Percentiles rank a stretch among this genome's conserved stretches.
phyloP scores from a whole-genome alignment of 352 stramenopile species.

The Thraustotheca clavata region DNA sequence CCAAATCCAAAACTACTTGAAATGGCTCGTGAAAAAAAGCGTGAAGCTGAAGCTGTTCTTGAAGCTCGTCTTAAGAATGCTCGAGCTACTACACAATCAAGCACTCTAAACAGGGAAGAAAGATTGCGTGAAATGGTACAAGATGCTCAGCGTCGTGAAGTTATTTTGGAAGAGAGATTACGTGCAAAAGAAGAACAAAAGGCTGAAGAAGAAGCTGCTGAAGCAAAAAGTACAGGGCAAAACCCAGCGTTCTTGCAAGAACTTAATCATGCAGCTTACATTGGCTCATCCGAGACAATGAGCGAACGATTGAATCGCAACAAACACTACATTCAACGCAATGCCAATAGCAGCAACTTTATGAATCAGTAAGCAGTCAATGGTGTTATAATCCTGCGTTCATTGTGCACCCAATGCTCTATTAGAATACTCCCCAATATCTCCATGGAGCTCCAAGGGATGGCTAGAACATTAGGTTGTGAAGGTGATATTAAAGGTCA shows the following conservation, averaged over 20 bases:
- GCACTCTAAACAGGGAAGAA: slow-evolving; percentile 55
- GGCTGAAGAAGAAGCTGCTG: slow-evolving; percentile 26
- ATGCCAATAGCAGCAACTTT: slow-evolving; percentile 71
- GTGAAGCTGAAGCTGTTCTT: slow-evolving; percentile 60
- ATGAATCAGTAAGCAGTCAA: too few relatives aligned
- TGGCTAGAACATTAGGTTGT: too few relatives aligned
- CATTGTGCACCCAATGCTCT: too few relatives aligned
- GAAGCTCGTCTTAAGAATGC: slow-evolving; percentile 29
- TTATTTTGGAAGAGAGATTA: slow-evolving; percentile 43
- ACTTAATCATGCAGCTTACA: slow-evolving; percentile 37
- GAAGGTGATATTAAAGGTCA: too few relatives aligned
- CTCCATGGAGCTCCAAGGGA: too few relatives aligned
- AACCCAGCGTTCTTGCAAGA: slow-evolving; percentile 34
- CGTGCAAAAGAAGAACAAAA: slow-evolving; percentile 43
- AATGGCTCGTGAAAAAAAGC: slow-evolving; percentile 57
- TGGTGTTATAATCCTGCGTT: too few relatives aligned
- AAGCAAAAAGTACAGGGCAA: slow-evolving; percentile 35
- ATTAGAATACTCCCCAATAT: too few relatives aligned
- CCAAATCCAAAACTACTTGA: slow-evolving; percentile 68
- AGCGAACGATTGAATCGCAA: slow-evolving; percentile 66
- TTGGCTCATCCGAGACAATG: slow-evolving; percentile 53
- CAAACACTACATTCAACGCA: slow-evolving; percentile 77
- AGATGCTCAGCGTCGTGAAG: slow-evolving; percentile 59
- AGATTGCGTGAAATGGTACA: slow-evolving; percentile 63
- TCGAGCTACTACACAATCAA: slow-evolving; percentile 16